Conservation (phyloP, 192 early-diverging fungal species). For the Diversispora epigaea region DNA sequence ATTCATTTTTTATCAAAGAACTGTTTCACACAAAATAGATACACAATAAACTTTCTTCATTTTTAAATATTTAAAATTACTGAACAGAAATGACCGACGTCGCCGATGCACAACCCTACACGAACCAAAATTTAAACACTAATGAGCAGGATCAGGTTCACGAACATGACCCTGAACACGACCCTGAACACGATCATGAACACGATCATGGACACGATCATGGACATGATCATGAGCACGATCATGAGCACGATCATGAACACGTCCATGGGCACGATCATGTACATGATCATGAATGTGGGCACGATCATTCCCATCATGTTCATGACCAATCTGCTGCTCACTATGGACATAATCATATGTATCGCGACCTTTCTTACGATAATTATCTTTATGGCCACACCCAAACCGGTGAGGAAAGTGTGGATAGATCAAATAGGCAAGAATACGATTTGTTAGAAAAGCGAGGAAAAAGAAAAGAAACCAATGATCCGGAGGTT, state of each 20-base stretch:
- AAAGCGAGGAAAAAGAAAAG: background rate
- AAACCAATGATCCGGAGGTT: constrained; percentile 29
- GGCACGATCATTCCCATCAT: constrained; percentile 14
- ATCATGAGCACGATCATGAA: constrained; percentile 2
- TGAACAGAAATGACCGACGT: background rate
- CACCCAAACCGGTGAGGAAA: background rate
- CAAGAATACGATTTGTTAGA: constrained; percentile 32
- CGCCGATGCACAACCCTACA: background rate
- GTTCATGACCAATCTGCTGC: background rate
- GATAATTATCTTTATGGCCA: background rate
- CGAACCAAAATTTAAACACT: background rate
- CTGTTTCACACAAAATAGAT: no score
- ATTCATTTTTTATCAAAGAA: no score
- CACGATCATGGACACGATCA: background rate
- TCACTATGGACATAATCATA: background rate
- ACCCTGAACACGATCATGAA: constrained; percentile 4
- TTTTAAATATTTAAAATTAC: no score
- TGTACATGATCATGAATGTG: constrained; percentile 13
- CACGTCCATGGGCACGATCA: constrained; percentile 24
- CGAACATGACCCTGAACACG: no score
- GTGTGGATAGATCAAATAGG: background rate
- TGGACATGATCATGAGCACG: no score
- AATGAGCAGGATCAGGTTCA: no score
- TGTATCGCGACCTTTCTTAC: constrained; percentile 3
- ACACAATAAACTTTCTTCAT: no score